These are phyloP conservation scores for Exophiala oligosperma DNA, from an alignment of 2,329 filamentous ascomycete genomes.

Conservation along the genomic window DNA sequence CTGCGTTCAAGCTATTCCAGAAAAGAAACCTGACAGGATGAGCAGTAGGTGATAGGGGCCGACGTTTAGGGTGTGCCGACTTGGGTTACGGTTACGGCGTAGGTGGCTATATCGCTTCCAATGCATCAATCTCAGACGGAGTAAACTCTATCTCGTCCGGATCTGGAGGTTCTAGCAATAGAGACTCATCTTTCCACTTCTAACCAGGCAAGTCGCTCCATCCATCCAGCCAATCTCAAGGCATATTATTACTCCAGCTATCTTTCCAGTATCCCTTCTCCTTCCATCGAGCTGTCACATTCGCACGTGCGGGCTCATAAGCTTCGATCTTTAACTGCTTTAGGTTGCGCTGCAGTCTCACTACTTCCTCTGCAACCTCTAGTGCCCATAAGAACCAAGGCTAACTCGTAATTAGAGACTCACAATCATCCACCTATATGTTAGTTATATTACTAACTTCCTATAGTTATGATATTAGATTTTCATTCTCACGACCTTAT, in stretches of 20 bases:
- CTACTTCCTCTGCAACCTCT: constrained; percentile 7
- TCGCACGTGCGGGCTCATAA: background rate
- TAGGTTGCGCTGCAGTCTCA: constrained; percentile 6
- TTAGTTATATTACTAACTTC: background rate
- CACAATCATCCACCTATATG: constrained; percentile 1
- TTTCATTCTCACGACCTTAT: background rate
- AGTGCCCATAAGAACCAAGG: constrained; percentile 12
- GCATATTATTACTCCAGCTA: constrained; percentile 6
- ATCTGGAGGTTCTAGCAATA: constrained; percentile 11
- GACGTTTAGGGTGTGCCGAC: background rate
- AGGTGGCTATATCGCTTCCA: constrained; percentile 11
- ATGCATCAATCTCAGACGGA: constrained; percentile 12
- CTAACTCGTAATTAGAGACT: constrained; percentile 8
- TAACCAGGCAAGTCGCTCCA: constrained; percentile 9
- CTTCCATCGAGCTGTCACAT: constrained; percentile 7
- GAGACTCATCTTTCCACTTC: constrained; percentile 12
- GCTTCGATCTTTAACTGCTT: background rate
- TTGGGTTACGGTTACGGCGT: background rate
- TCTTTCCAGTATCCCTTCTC: constrained; percentile 11
- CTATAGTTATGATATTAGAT: background rate
- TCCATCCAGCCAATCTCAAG: background rate
- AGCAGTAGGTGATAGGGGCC: background rate
- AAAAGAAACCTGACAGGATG: background rate
- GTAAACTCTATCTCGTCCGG: constrained; percentile 8
- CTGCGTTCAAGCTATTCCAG: background rate